Evolutionary conservation across 805 yeast genomes (phyloP), one percentile per base, ranked within the genome.

Genomic region (Barnettozyma salicaria): DNA sequence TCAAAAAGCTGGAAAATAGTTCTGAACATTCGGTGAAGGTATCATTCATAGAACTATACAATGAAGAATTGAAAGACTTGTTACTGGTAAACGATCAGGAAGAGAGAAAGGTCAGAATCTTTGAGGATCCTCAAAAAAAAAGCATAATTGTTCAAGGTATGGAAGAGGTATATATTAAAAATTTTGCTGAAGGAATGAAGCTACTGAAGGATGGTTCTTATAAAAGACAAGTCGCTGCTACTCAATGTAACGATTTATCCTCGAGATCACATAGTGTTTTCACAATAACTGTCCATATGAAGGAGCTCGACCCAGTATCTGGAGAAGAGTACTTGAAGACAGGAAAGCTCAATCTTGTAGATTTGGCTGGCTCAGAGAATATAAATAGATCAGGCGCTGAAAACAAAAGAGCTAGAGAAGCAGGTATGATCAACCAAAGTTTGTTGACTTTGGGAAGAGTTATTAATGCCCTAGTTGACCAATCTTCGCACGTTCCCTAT

Each of bases 291-390:
- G 69, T 72, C 5, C 71, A 68, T 43, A 67, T 81, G 46, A 75
- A 72, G 37, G 71, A 68, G 43, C 60, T 63, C 20, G 67, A 67
- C 33, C 64, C 71, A 2, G 52, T 64, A 2, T 68, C 72, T 3
- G 70, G 70, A 5, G 74, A 72, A 49, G 77, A 73, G 43, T 63
- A 61, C 35, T 60, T 70, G 32, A 67, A 72, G 45, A 60, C 67
- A 27, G 79, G 87, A 6, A 86, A 85, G 52, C 70, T 86, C 55
- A 86, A 88, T 53, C 63, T 88, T 7, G 97, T 89, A n/a, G 97
- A 88, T 61, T 65, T 89, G 48, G 97, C 97, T 0, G 97, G 97
- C 1, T 82, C 94, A 17, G 97, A 88, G 53, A 87, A 87, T 55
- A 80, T 88, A 30, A 74, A 68, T 45, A 66, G 86, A 45, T 82